These are phyloP conservation scores for Puccinia triticina DNA, from an alignment of 1,284 basidiomycete genomes.

Conservation along the genomic window DNA sequence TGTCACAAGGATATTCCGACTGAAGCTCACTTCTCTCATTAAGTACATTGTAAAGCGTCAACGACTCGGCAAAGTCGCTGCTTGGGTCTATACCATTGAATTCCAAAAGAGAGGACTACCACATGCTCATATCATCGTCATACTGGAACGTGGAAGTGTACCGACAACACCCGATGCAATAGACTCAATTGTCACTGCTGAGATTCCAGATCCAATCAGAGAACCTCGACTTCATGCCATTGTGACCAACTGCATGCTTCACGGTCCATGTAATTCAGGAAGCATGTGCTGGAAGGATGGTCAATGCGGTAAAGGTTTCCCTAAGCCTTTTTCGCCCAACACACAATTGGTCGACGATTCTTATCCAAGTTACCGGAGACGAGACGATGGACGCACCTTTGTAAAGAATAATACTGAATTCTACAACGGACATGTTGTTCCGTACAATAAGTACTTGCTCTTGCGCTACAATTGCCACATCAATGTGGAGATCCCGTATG, in stretches of 20 bases:
- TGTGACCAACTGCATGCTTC: slow-evolving; percentile 62
- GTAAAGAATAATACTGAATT: neutral
- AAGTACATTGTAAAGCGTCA: neutral
- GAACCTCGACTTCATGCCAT: slow-evolving; percentile 62
- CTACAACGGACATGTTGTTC: slow-evolving; percentile 62
- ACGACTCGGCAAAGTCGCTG: neutral
- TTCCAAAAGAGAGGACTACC: no score
- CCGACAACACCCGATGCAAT: slow-evolving; percentile 60
- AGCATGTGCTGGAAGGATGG: slow-evolving; percentile 62
- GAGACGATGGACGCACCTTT: neutral
- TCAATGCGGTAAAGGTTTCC: slow-evolving; percentile 63
- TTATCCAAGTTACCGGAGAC: slow-evolving; percentile 59
- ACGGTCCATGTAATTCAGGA: slow-evolving; percentile 63
- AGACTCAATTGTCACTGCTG: slow-evolving; percentile 62
- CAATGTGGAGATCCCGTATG: slow-evolving; percentile 63
- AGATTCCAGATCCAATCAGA: slow-evolving; percentile 62
- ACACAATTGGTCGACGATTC: slow-evolving; percentile 62
- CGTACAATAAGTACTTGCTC: slow-evolving; percentile 60
- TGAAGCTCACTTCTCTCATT: neutral
- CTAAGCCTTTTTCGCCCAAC: slow-evolving; percentile 60
- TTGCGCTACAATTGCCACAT: slow-evolving; percentile 64
- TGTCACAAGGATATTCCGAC: neutral
- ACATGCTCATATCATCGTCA: no score
- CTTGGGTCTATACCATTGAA: no score
- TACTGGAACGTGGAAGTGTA: slow-evolving; percentile 55